Evolutionary conservation across 768 basidiomycete species (phyloP), one percentile per base, ranked within the genome.

Genomic region (Pleurotus cornucopiae): DNA sequence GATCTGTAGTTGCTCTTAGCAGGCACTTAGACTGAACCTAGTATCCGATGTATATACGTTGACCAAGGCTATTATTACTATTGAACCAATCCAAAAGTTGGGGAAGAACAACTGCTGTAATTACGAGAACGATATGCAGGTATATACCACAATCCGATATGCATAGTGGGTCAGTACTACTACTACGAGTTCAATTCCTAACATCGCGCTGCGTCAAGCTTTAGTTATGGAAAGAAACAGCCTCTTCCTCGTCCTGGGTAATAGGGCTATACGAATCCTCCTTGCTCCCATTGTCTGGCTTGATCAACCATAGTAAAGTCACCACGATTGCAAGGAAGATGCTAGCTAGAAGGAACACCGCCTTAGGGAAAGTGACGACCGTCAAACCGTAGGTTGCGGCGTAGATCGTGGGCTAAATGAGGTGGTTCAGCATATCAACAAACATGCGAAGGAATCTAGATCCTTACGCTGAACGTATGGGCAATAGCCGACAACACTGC

Each of bases 401-500:
- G 63, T 88, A 91, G 4, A 91, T 61, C 41, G 82, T 71, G 5
- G 89, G 89, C 89, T 90, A 61, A 39, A 18, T 40, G 5, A 13
- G 23, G 30, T 39, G 26, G 46, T 25, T 51, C 43, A 46, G 43
- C 44, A 43, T 5, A 45, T 59, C 14, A 51, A 12, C n/a, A 11
- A 44, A 20, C 14, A 16, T 44, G 49, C 14, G 21, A 40, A 23
- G 38, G 26, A n/a, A 26, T n/a, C 23, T 9, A 39, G 13, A 67
- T 11, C 30, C 77, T 62, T 54, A 79, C 80, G 40, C 77, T 77
- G 41, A 90, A 81, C 56, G 81, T 83, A 66, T 86, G 84, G 0
- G 83, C 83, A 6, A 84, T 67, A 0, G 89, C 85, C 53, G 83
- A 80, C 43, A 91, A 65, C 13, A 88, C 80, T 2, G 86, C 84